Evolutionary conservation across 2,329 filamentous ascomycete genomes (phyloP).

Genomic region (Cordyceps fumosorosea): DNA sequence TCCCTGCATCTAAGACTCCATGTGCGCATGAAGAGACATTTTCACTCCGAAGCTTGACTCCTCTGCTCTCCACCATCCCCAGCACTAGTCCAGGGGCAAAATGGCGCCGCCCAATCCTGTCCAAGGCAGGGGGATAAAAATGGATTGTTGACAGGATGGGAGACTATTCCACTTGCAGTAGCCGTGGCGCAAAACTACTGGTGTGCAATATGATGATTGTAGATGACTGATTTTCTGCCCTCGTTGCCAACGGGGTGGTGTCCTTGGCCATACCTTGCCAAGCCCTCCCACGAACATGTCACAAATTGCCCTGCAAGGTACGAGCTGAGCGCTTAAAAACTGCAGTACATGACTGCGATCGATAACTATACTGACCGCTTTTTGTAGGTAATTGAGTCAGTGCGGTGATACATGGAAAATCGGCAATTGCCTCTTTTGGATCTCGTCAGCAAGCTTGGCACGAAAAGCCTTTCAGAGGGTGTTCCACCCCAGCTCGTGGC

Average conservation of each 20-base stretch:
- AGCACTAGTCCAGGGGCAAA: background rate
- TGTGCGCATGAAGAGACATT: background rate
- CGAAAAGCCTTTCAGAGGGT: background rate
- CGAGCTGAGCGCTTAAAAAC: background rate
- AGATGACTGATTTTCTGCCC: background rate
- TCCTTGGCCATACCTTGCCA: no score
- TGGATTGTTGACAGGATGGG: background rate
- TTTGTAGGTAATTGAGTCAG: background rate
- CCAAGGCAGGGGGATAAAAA: background rate
- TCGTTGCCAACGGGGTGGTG: background rate
- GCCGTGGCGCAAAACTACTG: background rate
- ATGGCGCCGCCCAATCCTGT: background rate
- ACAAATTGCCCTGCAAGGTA: background rate
- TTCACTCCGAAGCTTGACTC: background rate
- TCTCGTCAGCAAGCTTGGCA: background rate
- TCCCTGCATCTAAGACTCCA: background rate
- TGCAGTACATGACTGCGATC: background rate
- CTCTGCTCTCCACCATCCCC: slow-evolving; percentile 1
- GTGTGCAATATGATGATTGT: background rate
- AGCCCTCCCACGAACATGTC: background rate
- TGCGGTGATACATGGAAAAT: background rate
- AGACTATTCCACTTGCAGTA: background rate
- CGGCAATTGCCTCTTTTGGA: slow-evolving; percentile 6
- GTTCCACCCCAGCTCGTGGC: background rate
- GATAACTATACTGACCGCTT: background rate